Base-by-base conservation (phyloP, 2,329 filamentous ascomycete genomes). In the Nigrospora oryzae region DNA sequence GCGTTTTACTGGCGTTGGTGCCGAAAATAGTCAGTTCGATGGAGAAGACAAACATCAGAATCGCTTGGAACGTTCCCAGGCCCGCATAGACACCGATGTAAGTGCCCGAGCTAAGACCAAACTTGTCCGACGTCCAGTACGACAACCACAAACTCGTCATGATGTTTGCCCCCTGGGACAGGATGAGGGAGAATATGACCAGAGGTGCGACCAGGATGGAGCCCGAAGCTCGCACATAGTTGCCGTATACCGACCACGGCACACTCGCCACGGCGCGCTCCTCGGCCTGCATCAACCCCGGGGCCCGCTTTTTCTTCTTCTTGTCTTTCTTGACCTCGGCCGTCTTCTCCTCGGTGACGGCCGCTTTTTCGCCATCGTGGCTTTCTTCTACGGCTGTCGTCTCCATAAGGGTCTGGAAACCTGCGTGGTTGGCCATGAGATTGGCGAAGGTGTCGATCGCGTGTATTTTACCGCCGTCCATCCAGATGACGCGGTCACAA, bases 401-500 rank as follows among this genome's bases (percentile, higher is more conserved):
- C 65, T 89, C 85, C 85, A 97, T 89, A 41, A 97, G 71, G 30
- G 83, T 75, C 57, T 82, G 81, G 68, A 97, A 97, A 5, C 78
- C 81, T n/a, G 73, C 69, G 55, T 93, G 85, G 50, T 84, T 74
- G 8, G 72, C 71, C 83, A 95, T 95, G 15, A 97, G 74, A 47
- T 94, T 90, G 32, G 87, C 81, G 56, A 91, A 97, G 0, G 90
- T 96, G 53, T 93, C 90, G 35, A 96, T 72, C 5, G 89, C 88
- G 61, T 86, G 80, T 44, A 97, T 86, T 44, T 75, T 80, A 38
- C 93, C 93, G 14, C 83, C 81, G 45, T 96, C 86, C 79, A 98
- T 90, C 81, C 89, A 90, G 40, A 97, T 81, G 51, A 97, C 91
- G 32, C 91, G 78, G 60, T 97, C 91, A 56, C 89, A 96, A 32